Evolutionary conservation across 1,284 basidiomycete species (phyloP).

Genomic region (Papiliotrema nemorosa): DNA sequence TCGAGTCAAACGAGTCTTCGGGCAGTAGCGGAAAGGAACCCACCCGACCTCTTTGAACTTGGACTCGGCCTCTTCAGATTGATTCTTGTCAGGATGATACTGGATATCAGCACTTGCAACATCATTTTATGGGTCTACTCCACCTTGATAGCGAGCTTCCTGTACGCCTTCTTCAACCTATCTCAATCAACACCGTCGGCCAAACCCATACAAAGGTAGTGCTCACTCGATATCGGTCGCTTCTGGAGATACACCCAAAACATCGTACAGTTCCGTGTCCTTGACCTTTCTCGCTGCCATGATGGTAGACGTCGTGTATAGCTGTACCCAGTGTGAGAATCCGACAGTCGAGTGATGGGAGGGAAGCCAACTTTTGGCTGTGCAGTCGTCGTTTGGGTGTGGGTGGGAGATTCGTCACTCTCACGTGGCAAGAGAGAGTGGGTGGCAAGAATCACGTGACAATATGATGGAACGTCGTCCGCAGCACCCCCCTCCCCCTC

Average conservation of each 20-base stretch:
- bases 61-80: conserved; percentile 77
- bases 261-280: conserved; percentile 48
- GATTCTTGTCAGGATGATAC: conserved; percentile 94
- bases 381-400: neutral
- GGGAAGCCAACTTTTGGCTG: neutral
- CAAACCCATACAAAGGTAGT: neutral
- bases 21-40: too few species aligned
- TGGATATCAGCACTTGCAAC: conserved; percentile 36
- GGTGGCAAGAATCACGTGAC: neutral
- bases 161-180: conserved; percentile 86
- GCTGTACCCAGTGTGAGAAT: neutral
- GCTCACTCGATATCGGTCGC: conserved; percentile 47
- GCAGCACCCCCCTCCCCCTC: too few species aligned
- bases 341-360: too few species aligned
- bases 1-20: too few species aligned
- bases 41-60: conserved; percentile 92
- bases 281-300: conserved; percentile 23
- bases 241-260: conserved; percentile 44
- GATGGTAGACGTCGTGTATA: neutral
- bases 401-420: conserved; percentile 1
- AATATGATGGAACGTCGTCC: neutral
- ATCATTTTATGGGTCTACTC: conserved; percentile 17
- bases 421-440: neutral
- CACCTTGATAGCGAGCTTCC: conserved; percentile 92
- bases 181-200: neutral